Conservation (phyloP, 2,329 filamentous ascomycete genomes). For the Thermothelomyces thermophilus region DNA sequence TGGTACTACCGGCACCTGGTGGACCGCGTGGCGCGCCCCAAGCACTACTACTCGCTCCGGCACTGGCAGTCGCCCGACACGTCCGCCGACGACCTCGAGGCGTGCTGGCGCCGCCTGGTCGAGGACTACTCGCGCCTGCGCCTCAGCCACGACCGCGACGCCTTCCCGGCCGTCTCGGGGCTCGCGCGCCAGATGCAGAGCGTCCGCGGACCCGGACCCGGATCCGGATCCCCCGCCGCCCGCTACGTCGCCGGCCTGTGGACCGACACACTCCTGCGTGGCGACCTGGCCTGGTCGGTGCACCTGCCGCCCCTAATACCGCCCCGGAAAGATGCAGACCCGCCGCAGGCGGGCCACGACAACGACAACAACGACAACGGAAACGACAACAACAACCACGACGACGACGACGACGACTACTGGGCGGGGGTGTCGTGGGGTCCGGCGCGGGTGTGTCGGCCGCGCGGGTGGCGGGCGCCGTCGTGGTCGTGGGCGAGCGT, state of each 20-base stretch:
- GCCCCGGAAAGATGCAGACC: too few species aligned
- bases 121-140: conserved; percentile 11
- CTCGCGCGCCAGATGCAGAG: conserved; percentile 8
- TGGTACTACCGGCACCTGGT: conserved; percentile 1
- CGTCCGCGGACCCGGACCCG: too few species aligned
- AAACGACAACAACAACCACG: too few species aligned
- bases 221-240: too few species aligned
- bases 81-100: not conserved
- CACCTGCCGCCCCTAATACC: conserved; percentile 9
- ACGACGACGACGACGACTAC: too few species aligned
- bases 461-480: conserved; percentile 17
- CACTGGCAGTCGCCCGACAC: not conserved
- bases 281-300: conserved; percentile 14
- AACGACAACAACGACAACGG: too few species aligned
- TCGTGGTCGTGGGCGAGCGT: conserved; percentile 19
- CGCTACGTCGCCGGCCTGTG: conserved; percentile 12
- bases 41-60: not conserved
- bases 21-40: not conserved
- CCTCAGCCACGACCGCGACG: conserved; percentile 12
- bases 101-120: conserved; percentile 13
- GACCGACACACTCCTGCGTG: not conserved
- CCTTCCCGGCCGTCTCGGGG: conserved; percentile 17
- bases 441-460: not conserved
- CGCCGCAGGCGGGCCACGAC: too few species aligned
- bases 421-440: too few species aligned